phyloP scores from a whole-genome alignment of 345 rosid genomes.

The Nephelium lappaceum region DNA sequence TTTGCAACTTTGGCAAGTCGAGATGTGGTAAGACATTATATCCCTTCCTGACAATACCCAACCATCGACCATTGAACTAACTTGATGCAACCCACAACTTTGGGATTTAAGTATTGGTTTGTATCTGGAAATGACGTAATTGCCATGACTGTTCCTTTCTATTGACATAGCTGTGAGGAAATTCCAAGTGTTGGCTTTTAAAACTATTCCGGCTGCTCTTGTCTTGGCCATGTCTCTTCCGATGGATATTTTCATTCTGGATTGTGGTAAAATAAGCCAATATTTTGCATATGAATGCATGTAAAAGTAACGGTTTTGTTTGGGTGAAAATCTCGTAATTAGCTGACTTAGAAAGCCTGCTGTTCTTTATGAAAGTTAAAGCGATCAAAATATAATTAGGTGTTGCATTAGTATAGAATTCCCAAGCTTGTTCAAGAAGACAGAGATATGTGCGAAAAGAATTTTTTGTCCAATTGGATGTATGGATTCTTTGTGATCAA shows the following conservation, averaged over 20 bases:
- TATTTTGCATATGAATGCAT: background rate
- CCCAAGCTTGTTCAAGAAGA: background rate
- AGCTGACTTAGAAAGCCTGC: background rate
- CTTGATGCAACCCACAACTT: background rate
- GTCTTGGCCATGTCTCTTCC: background rate
- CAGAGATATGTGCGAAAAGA: background rate
- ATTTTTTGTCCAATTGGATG: background rate
- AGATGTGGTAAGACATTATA: conserved; percentile 73
- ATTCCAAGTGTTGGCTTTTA: background rate
- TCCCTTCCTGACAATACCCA: background rate
- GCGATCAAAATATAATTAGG: background rate
- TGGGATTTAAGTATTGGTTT: background rate
- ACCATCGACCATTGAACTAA: background rate
- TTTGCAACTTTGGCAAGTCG: conserved; percentile 91
- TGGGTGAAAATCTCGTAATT: background rate
- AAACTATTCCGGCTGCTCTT: background rate
- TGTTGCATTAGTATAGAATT: background rate
- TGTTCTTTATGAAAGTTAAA: background rate
- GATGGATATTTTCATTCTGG: background rate
- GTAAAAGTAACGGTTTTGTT: background rate
- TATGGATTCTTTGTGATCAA: background rate
- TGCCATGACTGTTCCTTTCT: background rate
- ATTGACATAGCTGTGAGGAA: background rate
- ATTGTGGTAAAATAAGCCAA: background rate
- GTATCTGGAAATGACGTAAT: background rate